Base-by-base conservation (phyloP, 1,139 yeast species). In the Hemisphaericaspora subhashii region DNA sequence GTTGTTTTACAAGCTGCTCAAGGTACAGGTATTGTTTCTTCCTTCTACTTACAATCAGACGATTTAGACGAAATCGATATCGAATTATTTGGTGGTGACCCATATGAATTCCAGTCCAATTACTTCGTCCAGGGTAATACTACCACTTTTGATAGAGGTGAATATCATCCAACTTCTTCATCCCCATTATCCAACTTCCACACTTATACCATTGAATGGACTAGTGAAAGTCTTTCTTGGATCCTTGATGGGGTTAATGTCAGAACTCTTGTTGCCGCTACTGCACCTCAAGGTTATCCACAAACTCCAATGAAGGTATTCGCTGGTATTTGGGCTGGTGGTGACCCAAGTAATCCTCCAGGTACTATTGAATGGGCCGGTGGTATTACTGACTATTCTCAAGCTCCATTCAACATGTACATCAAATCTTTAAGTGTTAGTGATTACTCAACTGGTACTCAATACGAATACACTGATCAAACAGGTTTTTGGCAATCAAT, bases 361-460 rank as follows among this genome's bases (percentile, higher is more conserved):
- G 95, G 94, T 26, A 85, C 94, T 7, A 81, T 86, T 42, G 79
- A 79, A 52, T 86, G 95, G 95, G 92, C 94, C 11, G 94, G 95
- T 38, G 95, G 95, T 37, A 48, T 50, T n/a, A 80, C 88, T 11
- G 83, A 85, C 57, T 84, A 77, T 55, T 48, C 74, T 11, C 53
- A 73, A 33, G 88, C 80, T 27, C 92, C 94, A 34, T 86, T 79
- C 58, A 58, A 80, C 27, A 86, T 86, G 86, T 57, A 73, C 48
- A 74, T 89, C 46, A 71, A 82, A 53, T 68, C 74, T 4, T 54
- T 88, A 31, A 60, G 73, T 31, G 86, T 86, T 13, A 67, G 80
- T 25, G 96, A 89, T 60, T 89, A 88, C 60, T 87, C 96, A 3
- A 73, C 87, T 13, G 96, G 97, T 31, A 54, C 72, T 1, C 72